Base-by-base conservation (phyloP, 148 eudicot genomes). In the Simmondsia chinensis region DNA sequence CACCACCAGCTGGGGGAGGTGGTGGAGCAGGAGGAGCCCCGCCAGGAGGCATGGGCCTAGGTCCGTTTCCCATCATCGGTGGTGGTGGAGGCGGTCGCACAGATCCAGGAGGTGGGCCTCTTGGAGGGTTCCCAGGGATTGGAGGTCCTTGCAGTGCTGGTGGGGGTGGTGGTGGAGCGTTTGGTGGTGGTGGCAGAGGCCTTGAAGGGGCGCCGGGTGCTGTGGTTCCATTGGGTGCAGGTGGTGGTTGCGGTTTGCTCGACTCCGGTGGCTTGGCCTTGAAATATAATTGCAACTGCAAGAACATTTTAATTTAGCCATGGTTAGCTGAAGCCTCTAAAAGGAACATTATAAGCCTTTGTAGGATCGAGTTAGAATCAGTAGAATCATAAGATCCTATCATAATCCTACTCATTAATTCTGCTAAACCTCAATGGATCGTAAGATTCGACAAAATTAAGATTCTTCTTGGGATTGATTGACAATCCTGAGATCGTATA, bases 211-310 rank as follows among this genome's bases (percentile, higher is more conserved):
- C 76, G 23, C 93, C 93, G n/a, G 94, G 94, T 15, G 87, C 89
- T 29, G 73, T 55, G 39, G 78, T 56, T 27, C 73, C 87, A 37
- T 71, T 75, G 20, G 76, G 59, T 24, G 78, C 54, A 55, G 79
- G 67, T 53, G 82, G 56, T 16, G 91, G 79, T 51, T 53, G 91
- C 16, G 81, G 79, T 63, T 80, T 83, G 73, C 67, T 89, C 20
- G 88, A 36, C 61, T 91, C 97, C 31, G 95, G 88, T 58, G 95
- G 88, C 75, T 91, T 91, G 8, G 65, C 33, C 73, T 91, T 91
- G 79, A 91, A 91, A 57, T 91, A 91, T 28, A 91, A 66, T 45
- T 91, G 97, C 76, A 91, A 58, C 97, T 89, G 93, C 42, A 66
- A 1, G 45, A 58, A 18, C 11, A 34, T 34, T n/a, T 17, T 21